Base-by-base conservation (phyloP, 1,284 basidiomycete species). In the Malassezia psittaci region DNA sequence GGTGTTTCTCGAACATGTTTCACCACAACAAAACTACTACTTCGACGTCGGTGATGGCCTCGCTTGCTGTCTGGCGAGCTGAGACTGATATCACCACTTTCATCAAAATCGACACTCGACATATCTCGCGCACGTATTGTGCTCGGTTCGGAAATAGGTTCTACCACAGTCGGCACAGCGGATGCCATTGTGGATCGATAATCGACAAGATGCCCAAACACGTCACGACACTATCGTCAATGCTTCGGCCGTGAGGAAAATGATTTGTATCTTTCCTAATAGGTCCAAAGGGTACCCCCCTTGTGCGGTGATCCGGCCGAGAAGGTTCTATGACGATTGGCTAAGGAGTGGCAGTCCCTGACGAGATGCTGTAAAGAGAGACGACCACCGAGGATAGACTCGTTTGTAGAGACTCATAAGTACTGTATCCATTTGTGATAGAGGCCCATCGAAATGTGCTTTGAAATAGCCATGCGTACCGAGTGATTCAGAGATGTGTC, bases 401-500 rank as follows among this genome's bases (percentile, higher is more conserved):
- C 55, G 55, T 57, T 68, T 68, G 53, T 68, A 68, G 38, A 68
- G 50, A 40, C 55, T 66, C 61, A 68, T 61, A 29, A 68, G 52
- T 18, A 68, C 59, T 15, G 66, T 68, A 48, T 68, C 90, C 90
- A 96, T 94, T 78, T 96, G 91, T 68, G 83, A 87, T 66, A 99
- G 84, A 8, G 87, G 87, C 1, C 88, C 89, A 71, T 96, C 93
- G 76, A 98, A 98, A 74, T 90, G 83, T 10, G 90, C 90, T 51
- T 98, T 98, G 81, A 89, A 91, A 77, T 96, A 96, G 11, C 93
- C 94, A 69, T 98, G 93, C 21, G 90, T 96, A 47, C 93, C 93
- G n/a, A 99, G 81, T 6, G 88, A 85, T 76, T 93, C 93, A 35
- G 81, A 82, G 68, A 78, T 90, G 74, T 96, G 90, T 0, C 93